Evolutionary conservation across 495 filamentous ascomycete species (phyloP).

Genomic region (Schizothecium vesticola): DNA sequence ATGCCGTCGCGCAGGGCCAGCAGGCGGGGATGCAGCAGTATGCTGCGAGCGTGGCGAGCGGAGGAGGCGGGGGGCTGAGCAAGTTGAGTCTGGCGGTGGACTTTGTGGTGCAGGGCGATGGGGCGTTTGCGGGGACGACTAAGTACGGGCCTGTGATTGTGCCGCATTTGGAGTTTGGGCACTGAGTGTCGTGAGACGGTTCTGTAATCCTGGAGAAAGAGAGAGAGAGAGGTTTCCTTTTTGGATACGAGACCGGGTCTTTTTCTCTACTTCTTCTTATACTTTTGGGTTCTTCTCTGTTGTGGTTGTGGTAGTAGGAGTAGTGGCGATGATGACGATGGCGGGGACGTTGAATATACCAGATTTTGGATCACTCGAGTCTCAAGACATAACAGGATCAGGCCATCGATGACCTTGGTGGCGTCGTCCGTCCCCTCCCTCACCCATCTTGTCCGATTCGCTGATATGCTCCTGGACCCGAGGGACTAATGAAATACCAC

Average conservation of each 20-base stretch:
- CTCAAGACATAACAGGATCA: too few relatives aligned
- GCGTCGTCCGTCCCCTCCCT: too few relatives aligned
- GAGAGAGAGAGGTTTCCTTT: not conserved
- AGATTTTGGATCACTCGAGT: not conserved
- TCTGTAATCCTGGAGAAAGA: not conserved
- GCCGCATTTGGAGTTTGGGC: conserved; percentile 83
- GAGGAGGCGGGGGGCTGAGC: conserved; percentile 38
- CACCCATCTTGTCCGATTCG: too few relatives aligned
- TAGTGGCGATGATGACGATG: not conserved
- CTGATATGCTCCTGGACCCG: too few relatives aligned
- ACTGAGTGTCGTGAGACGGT: conserved; percentile 23
- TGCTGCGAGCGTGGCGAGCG: conserved; percentile 25
- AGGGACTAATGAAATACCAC: too few relatives aligned
- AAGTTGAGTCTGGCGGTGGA: conserved; percentile 87
- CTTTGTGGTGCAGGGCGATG: conserved; percentile 95
- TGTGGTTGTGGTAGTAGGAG: not conserved
- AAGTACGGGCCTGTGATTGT: conserved; percentile 98
- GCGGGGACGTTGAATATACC: not conserved
- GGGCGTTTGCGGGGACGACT: conserved; percentile 67
- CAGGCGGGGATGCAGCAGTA: conserved; percentile 22
- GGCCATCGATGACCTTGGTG: too few relatives aligned
- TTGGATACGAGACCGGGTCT: not conserved
- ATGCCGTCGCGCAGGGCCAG: conserved; percentile 55
- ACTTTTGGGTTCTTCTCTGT: not conserved
- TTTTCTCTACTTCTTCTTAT: not conserved